Evolutionary conservation across 1,284 basidiomycete genomes (phyloP).

Genomic region (Tilletiaria anomala): DNA sequence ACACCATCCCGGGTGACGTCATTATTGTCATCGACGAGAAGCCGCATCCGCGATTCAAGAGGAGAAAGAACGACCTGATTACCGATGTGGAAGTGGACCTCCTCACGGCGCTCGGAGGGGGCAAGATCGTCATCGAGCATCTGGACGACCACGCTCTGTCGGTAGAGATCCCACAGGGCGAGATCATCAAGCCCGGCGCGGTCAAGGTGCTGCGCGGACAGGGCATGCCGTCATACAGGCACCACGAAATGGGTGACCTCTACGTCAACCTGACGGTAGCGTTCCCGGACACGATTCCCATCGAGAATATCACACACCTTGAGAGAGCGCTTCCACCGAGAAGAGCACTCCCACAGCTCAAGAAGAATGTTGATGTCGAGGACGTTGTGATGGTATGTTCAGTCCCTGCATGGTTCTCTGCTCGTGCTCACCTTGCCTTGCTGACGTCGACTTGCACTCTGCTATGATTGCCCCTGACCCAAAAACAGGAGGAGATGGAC

Average conservation of each 20-base stretch:
- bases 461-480: too few species aligned
- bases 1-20: constrained; percentile 81
- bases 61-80: constrained; percentile 82
- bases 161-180: constrained; percentile 65
- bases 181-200: constrained; percentile 81
- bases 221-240: constrained; percentile 95
- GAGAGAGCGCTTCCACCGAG: constrained; percentile 78
- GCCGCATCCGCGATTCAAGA: constrained; percentile 75
- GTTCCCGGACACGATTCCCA: constrained; percentile 74
- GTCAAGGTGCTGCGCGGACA: constrained; percentile 83
- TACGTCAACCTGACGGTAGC: constrained; percentile 73
- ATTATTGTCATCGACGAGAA: constrained; percentile 95
- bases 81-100: constrained; percentile 80
- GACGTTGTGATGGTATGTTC: constrained; percentile 62
- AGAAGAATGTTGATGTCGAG: constrained; percentile 56
- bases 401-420: too few species aligned
- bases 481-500: constrained; percentile 69
- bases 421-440: too few species aligned
- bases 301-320: constrained; percentile 56
- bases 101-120: constrained; percentile 82
- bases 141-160: constrained; percentile 80
- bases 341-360: constrained; percentile 55
- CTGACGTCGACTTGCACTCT: too few species aligned
- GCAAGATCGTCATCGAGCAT: constrained; percentile 78
- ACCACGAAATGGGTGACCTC: constrained; percentile 91